phyloP scores from a whole-genome alignment of 495 filamentous ascomycete genomes.

The Hypomontagnella monticulosa region DNA sequence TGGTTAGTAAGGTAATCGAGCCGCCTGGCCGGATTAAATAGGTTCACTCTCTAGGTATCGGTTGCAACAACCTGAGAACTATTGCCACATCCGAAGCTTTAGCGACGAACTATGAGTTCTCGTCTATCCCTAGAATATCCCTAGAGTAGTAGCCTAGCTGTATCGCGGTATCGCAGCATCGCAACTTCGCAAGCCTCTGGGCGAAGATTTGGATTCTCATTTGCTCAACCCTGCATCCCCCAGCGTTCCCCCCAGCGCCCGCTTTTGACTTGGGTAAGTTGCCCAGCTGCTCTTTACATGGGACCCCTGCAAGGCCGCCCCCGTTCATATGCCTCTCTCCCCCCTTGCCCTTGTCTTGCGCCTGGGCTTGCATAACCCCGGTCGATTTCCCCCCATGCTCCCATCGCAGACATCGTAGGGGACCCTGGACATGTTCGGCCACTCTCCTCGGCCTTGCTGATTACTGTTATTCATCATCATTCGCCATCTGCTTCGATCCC shows the following conservation, averaged over 20 bases:
- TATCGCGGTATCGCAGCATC: background rate
- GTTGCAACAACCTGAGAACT: background rate
- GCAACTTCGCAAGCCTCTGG: background rate
- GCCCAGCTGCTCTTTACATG: conserved; percentile 28
- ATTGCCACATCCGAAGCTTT: conserved; percentile 36
- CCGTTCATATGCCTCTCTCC: conserved; percentile 29
- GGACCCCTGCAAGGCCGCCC: conserved; percentile 23
- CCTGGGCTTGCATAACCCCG: conserved; percentile 41
- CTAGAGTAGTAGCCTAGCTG: background rate
- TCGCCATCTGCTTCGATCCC: conserved; percentile 35
- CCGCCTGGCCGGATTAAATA: conserved; percentile 2
- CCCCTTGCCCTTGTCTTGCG: conserved; percentile 37
- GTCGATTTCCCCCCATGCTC: conserved; percentile 30
- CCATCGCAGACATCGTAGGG: conserved; percentile 7
- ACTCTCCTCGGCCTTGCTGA: conserved; percentile 43
- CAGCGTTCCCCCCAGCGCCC: conserved; percentile 13
- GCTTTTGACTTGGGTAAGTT: conserved; percentile 6
- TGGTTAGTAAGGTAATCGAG: too few relatives aligned
- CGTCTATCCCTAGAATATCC: conserved; percentile 4
- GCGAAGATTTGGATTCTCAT: conserved; percentile 15
- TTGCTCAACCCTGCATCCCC: conserved; percentile 10
- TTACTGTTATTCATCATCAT: conserved; percentile 43
- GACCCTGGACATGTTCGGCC: conserved; percentile 40
- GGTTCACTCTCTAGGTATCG: conserved; percentile 1
- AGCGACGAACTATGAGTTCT: conserved; percentile 30